Evolutionary conservation across 768 basidiomycete genomes (phyloP).

Genomic region (Naganishia randhawae): DNA sequence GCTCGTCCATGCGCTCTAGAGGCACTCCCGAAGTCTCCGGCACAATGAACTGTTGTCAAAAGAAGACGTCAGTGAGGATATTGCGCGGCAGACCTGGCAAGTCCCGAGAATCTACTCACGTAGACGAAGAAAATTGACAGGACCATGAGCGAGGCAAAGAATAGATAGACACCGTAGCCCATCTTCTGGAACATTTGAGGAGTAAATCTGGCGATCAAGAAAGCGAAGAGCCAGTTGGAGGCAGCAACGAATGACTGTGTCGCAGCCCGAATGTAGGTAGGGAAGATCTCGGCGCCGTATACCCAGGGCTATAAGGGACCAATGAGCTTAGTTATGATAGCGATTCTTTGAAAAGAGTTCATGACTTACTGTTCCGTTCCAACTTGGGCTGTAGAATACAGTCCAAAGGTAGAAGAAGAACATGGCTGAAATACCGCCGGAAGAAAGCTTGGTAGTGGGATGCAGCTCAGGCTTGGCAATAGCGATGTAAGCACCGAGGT

Average conservation of each 20-base stretch:
- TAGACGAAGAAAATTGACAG: slow-evolving; percentile 26
- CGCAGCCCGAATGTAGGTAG: slow-evolving; percentile 29
- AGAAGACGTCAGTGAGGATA: neutral
- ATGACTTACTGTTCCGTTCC: slow-evolving; percentile 29
- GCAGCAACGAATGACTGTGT: slow-evolving; percentile 29
- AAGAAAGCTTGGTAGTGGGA: slow-evolving; percentile 12
- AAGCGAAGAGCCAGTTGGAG: slow-evolving; percentile 31
- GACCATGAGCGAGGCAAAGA: slow-evolving; percentile 30
- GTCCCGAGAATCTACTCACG: slow-evolving; percentile 9
- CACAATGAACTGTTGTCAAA: slow-evolving; percentile 24
- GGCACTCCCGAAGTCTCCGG: slow-evolving; percentile 19
- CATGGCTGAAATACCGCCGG: slow-evolving; percentile 31
- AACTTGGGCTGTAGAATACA: slow-evolving; percentile 31
- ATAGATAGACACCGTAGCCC: slow-evolving; percentile 30
- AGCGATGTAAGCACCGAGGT: slow-evolving; percentile 29
- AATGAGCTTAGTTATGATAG: neutral
- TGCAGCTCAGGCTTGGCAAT: slow-evolving; percentile 23
- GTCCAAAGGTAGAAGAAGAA: slow-evolving; percentile 36
- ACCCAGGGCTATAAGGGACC: slow-evolving; percentile 26
- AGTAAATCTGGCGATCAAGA: slow-evolving; percentile 26
- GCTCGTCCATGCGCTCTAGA: slow-evolving; percentile 25
- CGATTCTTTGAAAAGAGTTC: neutral
- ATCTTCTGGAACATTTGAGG: slow-evolving; percentile 29
- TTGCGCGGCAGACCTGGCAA: no score
- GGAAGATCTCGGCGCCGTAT: slow-evolving; percentile 33